phyloP scores from a whole-genome alignment of 139 green algal genomes.

The Coccomyxa sp. region DNA sequence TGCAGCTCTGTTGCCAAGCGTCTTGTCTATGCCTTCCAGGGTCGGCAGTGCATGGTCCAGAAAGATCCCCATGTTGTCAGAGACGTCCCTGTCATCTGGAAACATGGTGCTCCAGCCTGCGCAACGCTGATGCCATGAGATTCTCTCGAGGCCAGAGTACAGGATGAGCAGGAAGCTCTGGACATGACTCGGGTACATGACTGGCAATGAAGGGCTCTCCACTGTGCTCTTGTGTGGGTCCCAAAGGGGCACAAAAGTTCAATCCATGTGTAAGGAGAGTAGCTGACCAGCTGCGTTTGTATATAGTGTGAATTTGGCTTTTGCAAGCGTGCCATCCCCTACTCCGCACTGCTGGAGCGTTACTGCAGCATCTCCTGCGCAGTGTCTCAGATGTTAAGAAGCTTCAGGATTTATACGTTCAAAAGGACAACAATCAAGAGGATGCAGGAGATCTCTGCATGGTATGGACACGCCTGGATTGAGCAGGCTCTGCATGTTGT shows the following conservation, averaged over 20 bases:
- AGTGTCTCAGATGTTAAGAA: no score
- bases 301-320: constrained; percentile 37
- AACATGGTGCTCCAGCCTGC: constrained; percentile 43
- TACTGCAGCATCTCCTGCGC: neutral
- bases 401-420: neutral
- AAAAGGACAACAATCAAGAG: neutral
- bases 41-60: constrained; percentile 27
- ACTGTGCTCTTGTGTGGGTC: no score
- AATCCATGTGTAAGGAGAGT: no score
- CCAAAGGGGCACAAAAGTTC: no score
- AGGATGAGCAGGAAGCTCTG: no score
- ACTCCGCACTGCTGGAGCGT: constrained; percentile 13
- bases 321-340: constrained; percentile 6
- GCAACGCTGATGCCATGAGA: constrained; percentile 1
- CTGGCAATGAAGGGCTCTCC: no score
- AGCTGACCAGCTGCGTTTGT: constrained; percentile 15
- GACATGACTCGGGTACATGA: no score
- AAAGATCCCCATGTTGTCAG: constrained; percentile 32
- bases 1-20: constrained; percentile 6
- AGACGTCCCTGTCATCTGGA: constrained; percentile 30
- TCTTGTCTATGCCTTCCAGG: constrained; percentile 7
- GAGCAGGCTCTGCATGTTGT: constrained; percentile 20
- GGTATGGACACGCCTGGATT: neutral
- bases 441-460: neutral
- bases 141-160: no score